Conservation (phyloP, 2,329 filamentous ascomycete genomes). For the Aspergillus transmontanensis region DNA sequence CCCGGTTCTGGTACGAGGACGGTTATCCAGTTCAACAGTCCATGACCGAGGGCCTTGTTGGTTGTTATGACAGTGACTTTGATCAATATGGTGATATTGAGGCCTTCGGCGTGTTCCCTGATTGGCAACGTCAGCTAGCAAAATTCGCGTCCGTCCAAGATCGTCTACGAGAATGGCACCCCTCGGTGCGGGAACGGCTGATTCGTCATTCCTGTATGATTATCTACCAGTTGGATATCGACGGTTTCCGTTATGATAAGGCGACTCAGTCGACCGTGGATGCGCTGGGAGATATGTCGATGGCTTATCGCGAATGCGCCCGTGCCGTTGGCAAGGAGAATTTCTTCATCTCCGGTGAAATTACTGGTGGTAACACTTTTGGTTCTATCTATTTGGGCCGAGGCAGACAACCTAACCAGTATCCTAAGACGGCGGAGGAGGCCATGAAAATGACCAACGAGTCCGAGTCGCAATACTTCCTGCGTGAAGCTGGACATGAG, state of each 20-base stretch:
- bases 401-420: slow-evolving; percentile 59
- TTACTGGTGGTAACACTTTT: slow-evolving; percentile 63
- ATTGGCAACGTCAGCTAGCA: slow-evolving; percentile 65
- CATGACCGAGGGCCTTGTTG: slow-evolving; percentile 51
- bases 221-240: slow-evolving; percentile 65
- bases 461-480: slow-evolving; percentile 49
- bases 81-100: slow-evolving; percentile 67
- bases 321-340: slow-evolving; percentile 59
- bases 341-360: slow-evolving; percentile 66
- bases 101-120: slow-evolving; percentile 64
- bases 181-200: slow-evolving; percentile 59
- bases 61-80: slow-evolving; percentile 66
- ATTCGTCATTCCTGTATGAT: slow-evolving; percentile 65
- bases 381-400: slow-evolving; percentile 64
- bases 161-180: slow-evolving; percentile 65
- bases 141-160: slow-evolving; percentile 71
- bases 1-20: slow-evolving; percentile 63
- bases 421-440: slow-evolving; percentile 49
- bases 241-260: slow-evolving; percentile 69
- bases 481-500: slow-evolving; percentile 55
- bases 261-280: slow-evolving; percentile 66
- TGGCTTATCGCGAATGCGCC: slow-evolving; percentile 61
- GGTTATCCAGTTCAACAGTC: slow-evolving; percentile 54
- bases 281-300: slow-evolving; percentile 60
- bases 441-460: slow-evolving; percentile 53